Conservation (phyloP, 2,329 filamentous ascomycete genomes). For the Pseudogymnoascus sp. region DNA sequence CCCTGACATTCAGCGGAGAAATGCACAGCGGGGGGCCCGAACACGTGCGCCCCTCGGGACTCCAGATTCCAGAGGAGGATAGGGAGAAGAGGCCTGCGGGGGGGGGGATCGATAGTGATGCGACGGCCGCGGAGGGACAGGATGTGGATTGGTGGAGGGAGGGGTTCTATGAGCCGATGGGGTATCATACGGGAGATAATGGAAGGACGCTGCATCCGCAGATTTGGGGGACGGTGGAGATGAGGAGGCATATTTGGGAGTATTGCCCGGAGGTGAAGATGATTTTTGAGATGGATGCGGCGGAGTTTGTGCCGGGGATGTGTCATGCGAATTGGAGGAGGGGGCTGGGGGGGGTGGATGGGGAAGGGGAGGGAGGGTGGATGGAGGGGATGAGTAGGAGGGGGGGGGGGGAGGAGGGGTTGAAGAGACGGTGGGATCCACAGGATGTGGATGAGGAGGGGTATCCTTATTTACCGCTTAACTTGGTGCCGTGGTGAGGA, state of each 20-base stretch:
- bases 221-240: constrained; percentile 42
- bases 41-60: constrained; percentile 16
- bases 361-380: constrained; percentile 9
- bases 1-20: constrained; percentile 44
- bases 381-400: constrained; percentile 17
- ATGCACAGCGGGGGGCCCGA: constrained; percentile 33
- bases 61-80: background rate
- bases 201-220: constrained; percentile 38
- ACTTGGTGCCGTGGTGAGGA: background rate
- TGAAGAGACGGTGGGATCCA: background rate
- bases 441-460: background rate
- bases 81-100: background rate
- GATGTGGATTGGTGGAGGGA: constrained; percentile 43
- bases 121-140: constrained; percentile 22
- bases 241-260: constrained; percentile 44
- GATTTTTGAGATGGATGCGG: constrained; percentile 47
- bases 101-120: background rate
- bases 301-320: constrained; percentile 41
- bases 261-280: constrained; percentile 54
- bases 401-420: background rate
- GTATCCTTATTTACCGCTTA: background rate
- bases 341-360: background rate
- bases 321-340: constrained; percentile 42
- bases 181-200: constrained; percentile 47
- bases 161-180: constrained; percentile 49